phyloP scores from a whole-genome alignment of 2,329 filamentous ascomycete genomes.

The Fusarium illudens region DNA sequence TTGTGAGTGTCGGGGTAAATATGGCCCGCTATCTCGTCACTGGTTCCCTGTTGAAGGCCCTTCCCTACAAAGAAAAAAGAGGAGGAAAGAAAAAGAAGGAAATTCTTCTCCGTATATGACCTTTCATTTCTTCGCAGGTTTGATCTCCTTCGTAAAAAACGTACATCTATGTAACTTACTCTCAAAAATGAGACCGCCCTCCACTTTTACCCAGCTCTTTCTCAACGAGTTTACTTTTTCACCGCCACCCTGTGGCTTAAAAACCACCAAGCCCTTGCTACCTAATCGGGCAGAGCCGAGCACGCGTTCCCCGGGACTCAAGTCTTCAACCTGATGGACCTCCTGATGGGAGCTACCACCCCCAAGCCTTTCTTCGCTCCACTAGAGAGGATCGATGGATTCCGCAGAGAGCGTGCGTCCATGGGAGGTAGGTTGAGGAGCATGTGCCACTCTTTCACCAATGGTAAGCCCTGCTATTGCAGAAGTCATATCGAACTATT shows the following conservation, averaged over 20 bases:
- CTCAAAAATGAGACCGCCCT: not conserved
- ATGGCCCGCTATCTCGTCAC: not conserved
- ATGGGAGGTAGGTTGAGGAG: not conserved
- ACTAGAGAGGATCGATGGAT: not conserved
- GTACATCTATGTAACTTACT: not conserved
- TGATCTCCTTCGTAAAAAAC: slow-evolving; percentile 1
- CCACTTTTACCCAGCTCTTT: not conserved
- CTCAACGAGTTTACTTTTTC: not conserved
- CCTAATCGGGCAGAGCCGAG: not conserved
- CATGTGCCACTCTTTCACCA: not conserved
- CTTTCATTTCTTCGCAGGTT: not conserved
- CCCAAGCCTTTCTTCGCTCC: not conserved
- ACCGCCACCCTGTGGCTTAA: not conserved
- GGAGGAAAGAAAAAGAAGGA: not conserved
- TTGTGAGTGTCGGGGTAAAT: slow-evolving; percentile 1
- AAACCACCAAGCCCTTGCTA: not conserved
- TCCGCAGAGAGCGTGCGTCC: not conserved
- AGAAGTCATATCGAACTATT: not conserved
- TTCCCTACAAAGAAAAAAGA: not conserved
- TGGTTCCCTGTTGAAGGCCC: not conserved
- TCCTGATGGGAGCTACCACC: not conserved
- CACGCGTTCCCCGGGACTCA: not conserved
- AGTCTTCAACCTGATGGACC: not conserved
- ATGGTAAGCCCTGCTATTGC: not conserved
- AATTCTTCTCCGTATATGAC: not conserved